Evolutionary conservation across 1,284 basidiomycete species (phyloP).

Genomic region (Trametes sp.): DNA sequence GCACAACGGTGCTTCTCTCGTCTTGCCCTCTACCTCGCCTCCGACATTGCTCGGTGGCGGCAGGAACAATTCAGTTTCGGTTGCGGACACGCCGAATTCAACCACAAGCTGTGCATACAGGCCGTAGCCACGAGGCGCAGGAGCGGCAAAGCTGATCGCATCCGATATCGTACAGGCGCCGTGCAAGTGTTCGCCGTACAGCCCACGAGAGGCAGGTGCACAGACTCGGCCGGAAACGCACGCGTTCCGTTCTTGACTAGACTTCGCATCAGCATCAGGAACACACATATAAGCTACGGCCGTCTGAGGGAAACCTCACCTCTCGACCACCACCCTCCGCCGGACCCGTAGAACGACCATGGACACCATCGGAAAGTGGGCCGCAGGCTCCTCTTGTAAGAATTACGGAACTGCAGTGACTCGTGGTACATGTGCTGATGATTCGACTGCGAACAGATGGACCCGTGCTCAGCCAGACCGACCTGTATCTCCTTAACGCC

Average conservation of each 20-base stretch:
- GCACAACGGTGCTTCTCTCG: not conserved
- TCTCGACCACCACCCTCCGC: not conserved
- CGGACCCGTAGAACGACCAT: conserved; percentile 15
- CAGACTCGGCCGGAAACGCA: conserved; percentile 2
- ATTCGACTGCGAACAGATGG: conserved; percentile 59
- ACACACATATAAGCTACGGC: not conserved
- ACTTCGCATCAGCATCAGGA: conserved; percentile 1
- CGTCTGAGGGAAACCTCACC: not conserved
- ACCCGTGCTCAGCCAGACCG: conserved; percentile 76
- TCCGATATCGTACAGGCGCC: conserved; percentile 24
- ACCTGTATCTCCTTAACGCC: conserved; percentile 75
- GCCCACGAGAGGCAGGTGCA: not conserved
- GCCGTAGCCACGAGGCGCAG: conserved; percentile 1
- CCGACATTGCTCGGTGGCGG: not conserved
- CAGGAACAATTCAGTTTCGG: not conserved
- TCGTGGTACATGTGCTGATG: not conserved
- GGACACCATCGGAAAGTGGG: conserved; percentile 42
- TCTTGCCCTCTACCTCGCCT: not conserved
- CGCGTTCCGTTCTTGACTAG: conserved; percentile 4
- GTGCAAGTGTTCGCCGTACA: not conserved
- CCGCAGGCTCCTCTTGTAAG: conserved; percentile 40
- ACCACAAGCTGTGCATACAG: not conserved
- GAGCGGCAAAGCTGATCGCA: conserved; percentile 9
- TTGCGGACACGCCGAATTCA: not conserved
- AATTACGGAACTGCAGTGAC: conserved; percentile 4